Evolutionary conservation across 2,329 filamentous ascomycete genomes (phyloP).

Genomic region (Fusarium secorum): DNA sequence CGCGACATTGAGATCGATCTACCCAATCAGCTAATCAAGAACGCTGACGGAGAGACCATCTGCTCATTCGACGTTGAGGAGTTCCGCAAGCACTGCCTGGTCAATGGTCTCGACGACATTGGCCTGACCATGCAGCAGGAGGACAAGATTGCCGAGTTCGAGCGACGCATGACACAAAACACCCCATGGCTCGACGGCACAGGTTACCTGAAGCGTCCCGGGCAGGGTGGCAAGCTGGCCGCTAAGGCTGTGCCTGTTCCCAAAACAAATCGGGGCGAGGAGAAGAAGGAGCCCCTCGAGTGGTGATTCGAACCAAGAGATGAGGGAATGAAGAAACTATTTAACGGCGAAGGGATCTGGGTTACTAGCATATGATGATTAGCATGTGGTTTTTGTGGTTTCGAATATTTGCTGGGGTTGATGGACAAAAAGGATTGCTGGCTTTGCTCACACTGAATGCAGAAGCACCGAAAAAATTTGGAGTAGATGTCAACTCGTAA

Average conservation of each 20-base stretch:
- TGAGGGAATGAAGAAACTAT: constrained; percentile 12
- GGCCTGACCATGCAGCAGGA: constrained; percentile 92
- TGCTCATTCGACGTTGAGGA: constrained; percentile 86
- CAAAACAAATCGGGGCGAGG: constrained; percentile 87
- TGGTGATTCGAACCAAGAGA: constrained; percentile 65
- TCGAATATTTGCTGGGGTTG: constrained; percentile 15
- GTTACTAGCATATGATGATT: constrained; percentile 31
- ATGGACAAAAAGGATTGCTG: constrained; percentile 19
- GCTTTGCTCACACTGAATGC: constrained; percentile 11
- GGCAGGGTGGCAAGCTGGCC: constrained; percentile 62
- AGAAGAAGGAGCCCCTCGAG: constrained; percentile 84
- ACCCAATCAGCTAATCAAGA: constrained; percentile 81
- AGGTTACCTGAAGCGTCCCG: constrained; percentile 74
- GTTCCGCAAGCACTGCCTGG: constrained; percentile 92
- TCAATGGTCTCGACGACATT: constrained; percentile 96
- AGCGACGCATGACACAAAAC: constrained; percentile 76
- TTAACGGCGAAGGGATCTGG: constrained; percentile 39
- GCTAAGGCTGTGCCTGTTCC: constrained; percentile 75
- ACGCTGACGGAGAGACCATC: constrained; percentile 75
- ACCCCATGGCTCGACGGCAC: constrained; percentile 93
- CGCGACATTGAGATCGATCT: constrained; percentile 90
- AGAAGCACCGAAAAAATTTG: constrained; percentile 27
- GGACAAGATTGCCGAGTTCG: constrained; percentile 85
- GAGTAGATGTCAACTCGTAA: constrained; percentile 10
- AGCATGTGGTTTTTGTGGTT: constrained; percentile 30